Evolutionary conservation across 805 yeast species (phyloP), one percentile per base, ranked within the genome.

Genomic region (Grigorovia humatica): DNA sequence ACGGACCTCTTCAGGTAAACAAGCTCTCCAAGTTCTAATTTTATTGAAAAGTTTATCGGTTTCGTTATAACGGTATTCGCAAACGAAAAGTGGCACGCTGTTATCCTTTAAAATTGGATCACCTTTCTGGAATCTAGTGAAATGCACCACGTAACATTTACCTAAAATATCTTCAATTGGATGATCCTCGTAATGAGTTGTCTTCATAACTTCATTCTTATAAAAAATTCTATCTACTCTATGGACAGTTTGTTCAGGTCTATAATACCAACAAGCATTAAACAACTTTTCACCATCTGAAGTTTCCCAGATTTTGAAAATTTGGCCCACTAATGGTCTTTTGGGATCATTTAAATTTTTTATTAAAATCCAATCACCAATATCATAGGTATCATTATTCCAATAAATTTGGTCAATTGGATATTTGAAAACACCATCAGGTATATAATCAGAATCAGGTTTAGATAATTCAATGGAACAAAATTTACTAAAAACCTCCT

Each of bases 241-340:
- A 68, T 93, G 99, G 46, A 93, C 95, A 0, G 99, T 93, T 75
- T 95, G 97, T 67, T 93, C 98, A 0, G 99, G 96, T 59, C 98
- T 81, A 63, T 88, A 85, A 69, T 91, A 93, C 99, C 98, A 93
- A 73, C 98, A 93, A 43, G 88, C 96, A 65, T 93, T 91, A 63
- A 90, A 78, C 81, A 90, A 90, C 54, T 83, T 79, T 60, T 83
- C 82, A 51, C 90, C 95, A 57, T 89, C 95, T 18, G 75, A 72
- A 6, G 77, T 73, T n/a, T 80, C 76, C 99, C 99, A 93, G 55
- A 93, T 78, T 61, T 96, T 78, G 72, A 91, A 93, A 30, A 93
- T 79, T 69, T 93, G 99, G 15, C 95, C 96, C 40, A 89, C 87
- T 19, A 90, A 90, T 15, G 99, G 98, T 66, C 87, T 86, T 30